phyloP scores from a whole-genome alignment of 495 filamentous ascomycete genomes.

The Pyrenopolyporus hunteri region DNA sequence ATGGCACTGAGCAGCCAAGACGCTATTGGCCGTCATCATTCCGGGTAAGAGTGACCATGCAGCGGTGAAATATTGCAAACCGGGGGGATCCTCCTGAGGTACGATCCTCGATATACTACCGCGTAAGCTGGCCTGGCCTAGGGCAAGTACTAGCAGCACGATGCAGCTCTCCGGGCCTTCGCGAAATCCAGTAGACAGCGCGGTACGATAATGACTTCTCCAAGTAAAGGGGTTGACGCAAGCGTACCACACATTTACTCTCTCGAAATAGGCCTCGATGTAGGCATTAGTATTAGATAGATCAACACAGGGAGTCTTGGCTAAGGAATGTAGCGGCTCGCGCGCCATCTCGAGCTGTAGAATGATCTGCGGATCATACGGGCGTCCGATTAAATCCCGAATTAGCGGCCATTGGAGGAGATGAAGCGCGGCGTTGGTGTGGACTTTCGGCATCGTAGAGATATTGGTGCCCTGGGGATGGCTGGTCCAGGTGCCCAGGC shows the following conservation, averaged over 20 bases:
- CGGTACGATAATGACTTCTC: slow-evolving; percentile 74
- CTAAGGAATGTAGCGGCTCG: slow-evolving; percentile 70
- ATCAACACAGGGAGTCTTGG: slow-evolving; percentile 67
- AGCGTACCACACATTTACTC: slow-evolving; percentile 84
- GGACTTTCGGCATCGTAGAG: slow-evolving; percentile 82
- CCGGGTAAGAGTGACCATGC: slow-evolving; percentile 78
- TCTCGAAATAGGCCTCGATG: slow-evolving; percentile 76
- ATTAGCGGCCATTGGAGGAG: slow-evolving; percentile 82
- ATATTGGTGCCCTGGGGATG: slow-evolving; percentile 66
- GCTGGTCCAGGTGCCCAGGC: slow-evolving; percentile 75
- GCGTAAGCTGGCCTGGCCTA: slow-evolving; percentile 71
- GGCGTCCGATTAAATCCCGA: slow-evolving; percentile 73
- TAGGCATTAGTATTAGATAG: slow-evolving; percentile 75
- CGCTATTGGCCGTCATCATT: slow-evolving; percentile 78
- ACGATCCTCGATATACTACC: slow-evolving; percentile 76
- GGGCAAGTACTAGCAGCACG: slow-evolving; percentile 77
- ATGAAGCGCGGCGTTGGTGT: slow-evolving; percentile 79
- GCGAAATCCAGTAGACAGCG: slow-evolving; percentile 72
- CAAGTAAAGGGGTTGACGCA: slow-evolving; percentile 84
- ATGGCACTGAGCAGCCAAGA: slow-evolving; percentile 78
- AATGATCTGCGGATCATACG: slow-evolving; percentile 78
- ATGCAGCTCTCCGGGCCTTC: slow-evolving; percentile 82
- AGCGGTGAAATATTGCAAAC: slow-evolving; percentile 79
- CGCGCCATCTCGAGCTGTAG: slow-evolving; percentile 83
- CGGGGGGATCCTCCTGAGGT: slow-evolving; percentile 74